Conservation (phyloP, 2,329 filamentous ascomycete genomes). For the Aspergillus oerlinghausenensis region DNA sequence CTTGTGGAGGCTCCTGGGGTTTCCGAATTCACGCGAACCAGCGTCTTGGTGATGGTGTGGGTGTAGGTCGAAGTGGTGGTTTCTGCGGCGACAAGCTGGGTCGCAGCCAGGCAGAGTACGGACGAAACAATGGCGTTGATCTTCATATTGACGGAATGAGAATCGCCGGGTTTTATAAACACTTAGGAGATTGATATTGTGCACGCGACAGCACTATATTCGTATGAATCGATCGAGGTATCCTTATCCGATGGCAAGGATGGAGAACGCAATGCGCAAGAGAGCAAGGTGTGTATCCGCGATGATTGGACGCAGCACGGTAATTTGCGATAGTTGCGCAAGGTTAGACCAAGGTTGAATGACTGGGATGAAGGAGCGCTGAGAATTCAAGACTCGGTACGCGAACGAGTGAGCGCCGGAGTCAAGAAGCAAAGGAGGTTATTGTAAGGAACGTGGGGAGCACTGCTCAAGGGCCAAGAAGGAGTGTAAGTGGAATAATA, state of each 20-base stretch:
- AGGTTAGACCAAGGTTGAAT: not conserved
- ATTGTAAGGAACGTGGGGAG: constrained; percentile 26
- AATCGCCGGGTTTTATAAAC: not conserved
- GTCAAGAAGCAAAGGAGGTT: constrained; percentile 5
- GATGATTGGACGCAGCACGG: not conserved
- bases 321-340: not conserved
- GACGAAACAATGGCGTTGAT: constrained; percentile 29
- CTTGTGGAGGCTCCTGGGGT: constrained; percentile 22
- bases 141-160: constrained; percentile 30
- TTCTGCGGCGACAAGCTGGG: constrained; percentile 28
- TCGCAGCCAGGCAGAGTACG: constrained; percentile 31
- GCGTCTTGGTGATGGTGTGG: constrained; percentile 40
- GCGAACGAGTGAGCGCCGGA: constrained; percentile 25
- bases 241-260: not conserved
- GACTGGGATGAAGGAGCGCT: not conserved
- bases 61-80: constrained; percentile 24
- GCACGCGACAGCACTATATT: not conserved
- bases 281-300: not conserved
- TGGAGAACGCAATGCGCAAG: not conserved
- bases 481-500: constrained; percentile 14
- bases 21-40: constrained; percentile 41
- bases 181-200: not conserved
- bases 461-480: constrained; percentile 20
- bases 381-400: constrained; percentile 8
- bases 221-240: not conserved